Evolutionary conservation across 352 stramenopile genomes (phyloP).

Genomic region (Globisporangium nunn): DNA sequence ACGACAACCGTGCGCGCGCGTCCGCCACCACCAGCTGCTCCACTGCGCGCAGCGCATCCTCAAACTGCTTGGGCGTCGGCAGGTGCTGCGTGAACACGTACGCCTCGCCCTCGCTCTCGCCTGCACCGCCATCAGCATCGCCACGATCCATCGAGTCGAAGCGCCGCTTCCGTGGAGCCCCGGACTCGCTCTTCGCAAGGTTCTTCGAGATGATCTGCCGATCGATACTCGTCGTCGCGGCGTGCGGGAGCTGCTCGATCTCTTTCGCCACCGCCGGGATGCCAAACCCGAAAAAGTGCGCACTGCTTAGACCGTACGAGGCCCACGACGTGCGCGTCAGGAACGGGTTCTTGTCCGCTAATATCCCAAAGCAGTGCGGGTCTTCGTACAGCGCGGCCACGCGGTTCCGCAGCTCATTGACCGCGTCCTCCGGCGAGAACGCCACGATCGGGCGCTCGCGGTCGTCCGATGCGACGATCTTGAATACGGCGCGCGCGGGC

Average conservation of each 20-base stretch:
- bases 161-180: conserved; percentile 19
- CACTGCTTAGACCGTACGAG: conserved; percentile 64
- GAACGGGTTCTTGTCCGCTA: conserved; percentile 52
- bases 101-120: conserved; percentile 19
- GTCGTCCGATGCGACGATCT: conserved; percentile 74
- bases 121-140: neutral
- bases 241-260: conserved; percentile 69
- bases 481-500: conserved; percentile 46
- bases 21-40: conserved; percentile 75
- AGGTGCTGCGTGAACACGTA: conserved; percentile 87
- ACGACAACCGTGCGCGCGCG: conserved; percentile 78
- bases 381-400: conserved; percentile 74
- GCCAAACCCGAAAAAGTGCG: conserved; percentile 82
- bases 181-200: conserved; percentile 9
- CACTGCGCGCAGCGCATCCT: conserved; percentile 71
- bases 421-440: conserved; percentile 50
- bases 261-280: conserved; percentile 53
- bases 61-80: conserved; percentile 64
- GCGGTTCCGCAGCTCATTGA: conserved; percentile 65
- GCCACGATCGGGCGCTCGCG: conserved; percentile 54
- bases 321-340: conserved; percentile 72
- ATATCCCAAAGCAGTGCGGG: conserved; percentile 25
- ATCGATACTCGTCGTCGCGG: conserved; percentile 59
- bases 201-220: conserved; percentile 26
- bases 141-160: conserved; percentile 19